Percentiles rank a stretch among this genome's conserved stretches.
Conservation (phyloP, 2,329 filamentous ascomycete genomes). For the Exophiala calicioides region DNA sequence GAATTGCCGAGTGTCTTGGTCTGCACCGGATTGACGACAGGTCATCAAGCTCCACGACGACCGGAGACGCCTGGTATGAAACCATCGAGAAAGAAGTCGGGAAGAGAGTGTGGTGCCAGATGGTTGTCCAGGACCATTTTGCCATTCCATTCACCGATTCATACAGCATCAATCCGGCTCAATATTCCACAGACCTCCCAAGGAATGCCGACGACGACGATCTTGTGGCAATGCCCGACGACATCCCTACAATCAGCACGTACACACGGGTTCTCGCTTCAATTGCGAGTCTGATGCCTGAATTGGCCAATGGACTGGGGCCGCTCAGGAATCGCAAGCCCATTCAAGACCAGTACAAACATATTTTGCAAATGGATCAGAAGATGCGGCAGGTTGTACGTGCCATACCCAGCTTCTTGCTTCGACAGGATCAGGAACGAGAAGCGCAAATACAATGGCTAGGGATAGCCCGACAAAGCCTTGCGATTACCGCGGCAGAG, state of each 20-base stretch:
- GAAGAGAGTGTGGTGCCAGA: conserved; percentile 2
- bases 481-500: conserved; percentile 43
- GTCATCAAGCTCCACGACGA: too few species aligned
- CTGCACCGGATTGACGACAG: conserved; percentile 39
- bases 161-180: conserved; percentile 41
- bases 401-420: conserved; percentile 34
- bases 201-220: conserved; percentile 41
- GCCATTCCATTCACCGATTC: conserved; percentile 38
- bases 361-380: conserved; percentile 39
- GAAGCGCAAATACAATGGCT: conserved; percentile 39
- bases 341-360: conserved; percentile 40
- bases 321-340: conserved; percentile 38
- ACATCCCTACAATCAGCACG: conserved; percentile 2
- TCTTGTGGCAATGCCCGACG: conserved; percentile 1
- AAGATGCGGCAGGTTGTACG: conserved; percentile 40
- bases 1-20: conserved; percentile 37
- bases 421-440: conserved; percentile 34
- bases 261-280: conserved; percentile 33
- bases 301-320: conserved; percentile 37
- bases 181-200: conserved; percentile 38
- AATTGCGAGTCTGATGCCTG: conserved; percentile 39
- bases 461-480: conserved; percentile 37
- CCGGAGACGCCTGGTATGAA: conserved; percentile 42
- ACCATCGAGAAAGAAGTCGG: conserved; percentile 15
- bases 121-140: conserved; percentile 2